Evolutionary conservation across 2,329 filamentous ascomycete species (phyloP).

Genomic region (Colletotrichum sp.): DNA sequence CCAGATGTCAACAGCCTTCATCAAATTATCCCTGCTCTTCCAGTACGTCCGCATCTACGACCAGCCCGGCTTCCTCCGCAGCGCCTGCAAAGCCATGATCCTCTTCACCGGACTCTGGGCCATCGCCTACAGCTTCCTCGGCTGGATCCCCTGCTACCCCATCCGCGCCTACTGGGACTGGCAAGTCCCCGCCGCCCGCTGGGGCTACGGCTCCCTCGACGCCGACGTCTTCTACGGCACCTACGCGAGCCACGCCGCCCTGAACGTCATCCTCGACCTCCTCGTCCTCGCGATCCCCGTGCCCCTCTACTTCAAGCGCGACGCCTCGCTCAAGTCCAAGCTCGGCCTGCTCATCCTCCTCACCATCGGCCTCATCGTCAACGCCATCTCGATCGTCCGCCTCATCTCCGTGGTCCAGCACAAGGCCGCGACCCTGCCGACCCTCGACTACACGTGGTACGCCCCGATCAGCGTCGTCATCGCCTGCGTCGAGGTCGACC

Average conservation of each 20-base stretch:
- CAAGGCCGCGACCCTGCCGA: constrained; percentile 32
- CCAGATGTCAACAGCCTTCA: constrained; percentile 35
- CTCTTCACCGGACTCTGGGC: constrained; percentile 26
- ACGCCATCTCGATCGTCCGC: constrained; percentile 35
- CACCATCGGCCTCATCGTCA: constrained; percentile 31
- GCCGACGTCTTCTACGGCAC: constrained; percentile 31
- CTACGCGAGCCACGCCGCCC: constrained; percentile 35
- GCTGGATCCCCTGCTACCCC: constrained; percentile 35
- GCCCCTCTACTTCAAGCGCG: constrained; percentile 33
- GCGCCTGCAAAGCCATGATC: constrained; percentile 14
- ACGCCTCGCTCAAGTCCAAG: constrained; percentile 25
- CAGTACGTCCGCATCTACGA: constrained; percentile 42
- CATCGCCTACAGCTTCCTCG: constrained; percentile 26
- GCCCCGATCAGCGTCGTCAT: constrained; percentile 26
- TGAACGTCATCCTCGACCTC: constrained; percentile 38
- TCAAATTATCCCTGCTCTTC: constrained; percentile 40
- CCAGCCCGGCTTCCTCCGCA: constrained; percentile 28
- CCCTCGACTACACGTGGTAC: constrained; percentile 38
- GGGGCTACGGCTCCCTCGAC: constrained; percentile 33
- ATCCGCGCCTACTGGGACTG: constrained; percentile 24
- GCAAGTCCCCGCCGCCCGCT: constrained; percentile 28
- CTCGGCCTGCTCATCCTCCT: constrained; percentile 32
- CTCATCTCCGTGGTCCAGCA: constrained; percentile 33
- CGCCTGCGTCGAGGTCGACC: constrained; percentile 23
- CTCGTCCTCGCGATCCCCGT: constrained; percentile 36